A percentile compares a stretch with the other conserved stretches of the same genome.
Evolutionary conservation across 2,329 filamentous ascomycete species (phyloP).

Genomic region (Trichoderma guizhouense): DNA sequence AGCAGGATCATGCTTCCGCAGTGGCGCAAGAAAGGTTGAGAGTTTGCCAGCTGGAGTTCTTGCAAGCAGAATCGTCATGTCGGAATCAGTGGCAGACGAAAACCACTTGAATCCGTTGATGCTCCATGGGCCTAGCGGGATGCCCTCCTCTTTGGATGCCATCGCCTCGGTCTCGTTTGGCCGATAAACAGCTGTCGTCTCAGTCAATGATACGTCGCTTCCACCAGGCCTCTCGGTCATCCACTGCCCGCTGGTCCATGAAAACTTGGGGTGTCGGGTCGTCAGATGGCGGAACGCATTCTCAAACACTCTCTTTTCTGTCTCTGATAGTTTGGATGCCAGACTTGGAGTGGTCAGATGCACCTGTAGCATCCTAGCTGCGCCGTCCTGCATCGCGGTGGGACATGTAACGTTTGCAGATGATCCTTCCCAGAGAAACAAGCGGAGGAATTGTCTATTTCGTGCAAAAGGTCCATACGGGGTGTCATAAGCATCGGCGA

Average conservation of each 20-base stretch:
- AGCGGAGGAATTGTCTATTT: constrained; percentile 52
- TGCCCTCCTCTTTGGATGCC: constrained; percentile 20
- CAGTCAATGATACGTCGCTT: constrained; percentile 65
- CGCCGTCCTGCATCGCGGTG: constrained; percentile 66
- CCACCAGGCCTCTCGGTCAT: constrained; percentile 71
- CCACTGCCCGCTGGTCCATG: constrained; percentile 74
- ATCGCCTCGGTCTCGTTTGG: constrained; percentile 18
- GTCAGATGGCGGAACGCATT: constrained; percentile 52
- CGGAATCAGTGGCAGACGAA: constrained; percentile 28
- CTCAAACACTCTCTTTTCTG: constrained; percentile 41
- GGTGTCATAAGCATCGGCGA: constrained; percentile 58
- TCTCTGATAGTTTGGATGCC: constrained; percentile 15
- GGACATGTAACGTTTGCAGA: constrained; percentile 62
- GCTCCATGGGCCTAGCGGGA: constrained; percentile 52
- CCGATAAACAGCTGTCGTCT: constrained; percentile 52
- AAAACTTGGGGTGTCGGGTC: constrained; percentile 45
- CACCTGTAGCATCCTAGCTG: constrained; percentile 47
- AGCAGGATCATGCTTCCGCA: constrained; percentile 43
- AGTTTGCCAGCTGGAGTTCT: constrained; percentile 49
- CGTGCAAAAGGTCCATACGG: constrained; percentile 49
- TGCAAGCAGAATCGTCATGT: constrained; percentile 61
- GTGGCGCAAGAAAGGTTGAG: constrained; percentile 63
- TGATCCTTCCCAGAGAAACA: constrained; percentile 58
- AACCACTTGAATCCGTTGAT: constrained; percentile 66
- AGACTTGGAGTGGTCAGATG: constrained; percentile 39